Conservation (phyloP, 1,284 basidiomycete genomes). For the Fistulinella cinereoalba region DNA sequence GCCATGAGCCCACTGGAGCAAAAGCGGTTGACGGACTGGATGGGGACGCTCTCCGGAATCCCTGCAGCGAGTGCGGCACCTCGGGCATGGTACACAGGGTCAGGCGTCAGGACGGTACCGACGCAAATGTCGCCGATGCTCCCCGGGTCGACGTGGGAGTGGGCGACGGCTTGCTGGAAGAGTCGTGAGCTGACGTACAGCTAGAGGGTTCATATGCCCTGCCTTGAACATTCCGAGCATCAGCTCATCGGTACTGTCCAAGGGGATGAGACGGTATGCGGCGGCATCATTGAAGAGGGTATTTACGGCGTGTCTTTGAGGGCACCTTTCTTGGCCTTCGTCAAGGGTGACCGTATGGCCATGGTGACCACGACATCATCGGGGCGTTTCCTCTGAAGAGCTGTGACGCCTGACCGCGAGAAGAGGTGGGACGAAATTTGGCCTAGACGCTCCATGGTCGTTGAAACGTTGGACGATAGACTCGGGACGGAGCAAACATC, state of each 20-base stretch:
- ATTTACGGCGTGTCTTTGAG: conserved; percentile 71
- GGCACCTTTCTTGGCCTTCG: conserved; percentile 76
- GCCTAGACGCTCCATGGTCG: conserved; percentile 51
- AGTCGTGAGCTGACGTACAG: background rate
- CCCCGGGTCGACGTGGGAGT: conserved; percentile 63
- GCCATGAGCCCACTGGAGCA: conserved; percentile 80
- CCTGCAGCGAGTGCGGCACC: conserved; percentile 79
- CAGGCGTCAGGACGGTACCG: conserved; percentile 64
- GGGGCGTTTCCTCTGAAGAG: conserved; percentile 54
- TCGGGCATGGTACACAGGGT: conserved; percentile 64
- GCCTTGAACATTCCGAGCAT: conserved; percentile 77
- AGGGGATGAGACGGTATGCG: background rate
- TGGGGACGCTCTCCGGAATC: conserved; percentile 72
- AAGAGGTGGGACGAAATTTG: conserved; percentile 63
- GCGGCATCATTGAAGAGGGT: background rate
- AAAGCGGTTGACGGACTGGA: conserved; percentile 77
- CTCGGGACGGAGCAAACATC: background rate
- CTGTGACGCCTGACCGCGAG: conserved; percentile 38
- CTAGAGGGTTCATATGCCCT: conserved; percentile 2
- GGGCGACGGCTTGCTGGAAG: conserved; percentile 55
- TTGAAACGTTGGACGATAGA: background rate
- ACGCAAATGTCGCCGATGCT: conserved; percentile 79
- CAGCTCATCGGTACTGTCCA: conserved; percentile 69
- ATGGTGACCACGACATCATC: conserved; percentile 81
- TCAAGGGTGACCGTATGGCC: conserved; percentile 72